phyloP scores from a whole-genome alignment of 345 rosid species.

The Lepidium africanum region DNA sequence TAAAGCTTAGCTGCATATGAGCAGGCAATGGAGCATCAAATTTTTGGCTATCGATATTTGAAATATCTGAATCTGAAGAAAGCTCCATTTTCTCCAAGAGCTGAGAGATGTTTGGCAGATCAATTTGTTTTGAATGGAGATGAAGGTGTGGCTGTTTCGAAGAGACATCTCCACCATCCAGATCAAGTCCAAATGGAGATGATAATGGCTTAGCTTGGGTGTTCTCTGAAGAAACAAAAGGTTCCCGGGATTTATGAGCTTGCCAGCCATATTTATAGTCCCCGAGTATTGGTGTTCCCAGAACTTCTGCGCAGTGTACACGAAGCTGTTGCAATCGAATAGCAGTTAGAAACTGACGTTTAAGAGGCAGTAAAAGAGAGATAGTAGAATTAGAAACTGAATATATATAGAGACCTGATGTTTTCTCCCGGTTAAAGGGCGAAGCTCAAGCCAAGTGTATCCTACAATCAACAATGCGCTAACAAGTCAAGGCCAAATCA shows the following conservation, averaged over 20 bases:
- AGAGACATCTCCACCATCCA: slow-evolving; percentile 63
- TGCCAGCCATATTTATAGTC: slow-evolving; percentile 93
- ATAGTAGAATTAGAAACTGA: background rate
- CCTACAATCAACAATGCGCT: slow-evolving; percentile 39
- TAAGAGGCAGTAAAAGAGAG: background rate
- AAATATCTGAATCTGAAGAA: slow-evolving; percentile 41
- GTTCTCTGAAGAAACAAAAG: slow-evolving; percentile 4
- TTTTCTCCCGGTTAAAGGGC: slow-evolving; percentile 91
- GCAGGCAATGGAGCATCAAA: slow-evolving; percentile 78
- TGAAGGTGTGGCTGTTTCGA: slow-evolving; percentile 71
- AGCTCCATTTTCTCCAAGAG: slow-evolving; percentile 35
- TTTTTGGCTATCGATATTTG: slow-evolving; percentile 39
- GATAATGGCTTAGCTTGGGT: slow-evolving; percentile 13
- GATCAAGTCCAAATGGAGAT: slow-evolving; percentile 58
- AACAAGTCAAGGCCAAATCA: background rate
- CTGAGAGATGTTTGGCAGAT: slow-evolving; percentile 58
- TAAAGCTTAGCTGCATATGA: slow-evolving; percentile 76
- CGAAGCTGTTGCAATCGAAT: slow-evolving; percentile 53
- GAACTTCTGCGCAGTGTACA: slow-evolving; percentile 90
- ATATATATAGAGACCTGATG: slow-evolving; percentile 58
- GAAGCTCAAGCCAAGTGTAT: slow-evolving; percentile 80
- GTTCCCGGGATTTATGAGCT: slow-evolving; percentile 45
- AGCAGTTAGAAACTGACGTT: background rate
- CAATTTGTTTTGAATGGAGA: slow-evolving; percentile 80
- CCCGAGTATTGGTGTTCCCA: slow-evolving; percentile 92